Evolutionary conservation across 2,329 filamentous ascomycete genomes (phyloP).

Genomic region (Parasarocladium wereldwijsianum): DNA sequence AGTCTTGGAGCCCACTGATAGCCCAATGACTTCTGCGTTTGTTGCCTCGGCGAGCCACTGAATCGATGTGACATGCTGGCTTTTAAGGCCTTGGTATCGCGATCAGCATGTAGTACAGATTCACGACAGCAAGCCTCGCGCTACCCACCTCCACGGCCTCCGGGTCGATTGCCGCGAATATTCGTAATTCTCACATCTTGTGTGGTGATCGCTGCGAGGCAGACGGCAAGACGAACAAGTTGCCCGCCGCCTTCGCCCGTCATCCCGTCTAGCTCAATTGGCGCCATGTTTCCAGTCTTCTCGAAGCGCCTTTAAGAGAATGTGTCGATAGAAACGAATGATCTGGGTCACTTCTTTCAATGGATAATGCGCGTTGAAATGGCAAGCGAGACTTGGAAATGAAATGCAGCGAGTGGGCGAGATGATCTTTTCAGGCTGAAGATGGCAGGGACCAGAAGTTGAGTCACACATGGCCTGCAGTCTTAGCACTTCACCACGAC

Average conservation of each 20-base stretch:
- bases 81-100: slow-evolving; percentile 34
- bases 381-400: too few relatives aligned
- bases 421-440: too few relatives aligned
- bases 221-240: slow-evolving; percentile 39
- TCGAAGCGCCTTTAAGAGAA: too few relatives aligned
- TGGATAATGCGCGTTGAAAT: too few relatives aligned
- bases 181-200: slow-evolving; percentile 37
- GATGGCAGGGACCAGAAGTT: too few relatives aligned
- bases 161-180: slow-evolving; percentile 37
- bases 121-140: background rate
- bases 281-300: slow-evolving; percentile 13
- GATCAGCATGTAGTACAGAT: too few relatives aligned
- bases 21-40: slow-evolving; percentile 32
- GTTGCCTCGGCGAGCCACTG: slow-evolving; percentile 37
- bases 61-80: slow-evolving; percentile 43
- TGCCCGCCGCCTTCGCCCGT: slow-evolving; percentile 50
- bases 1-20: slow-evolving; percentile 33
- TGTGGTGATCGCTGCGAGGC: slow-evolving; percentile 38
- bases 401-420: too few relatives aligned
- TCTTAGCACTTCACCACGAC: too few relatives aligned
- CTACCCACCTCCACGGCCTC: slow-evolving; percentile 2
- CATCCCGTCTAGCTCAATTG: slow-evolving; percentile 37
- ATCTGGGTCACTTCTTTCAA: too few relatives aligned
- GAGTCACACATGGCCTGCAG: too few relatives aligned
- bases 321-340: too few relatives aligned